Evolutionary conservation across 306 rosid genomes (phyloP).

Genomic region (Fagus crenata): DNA sequence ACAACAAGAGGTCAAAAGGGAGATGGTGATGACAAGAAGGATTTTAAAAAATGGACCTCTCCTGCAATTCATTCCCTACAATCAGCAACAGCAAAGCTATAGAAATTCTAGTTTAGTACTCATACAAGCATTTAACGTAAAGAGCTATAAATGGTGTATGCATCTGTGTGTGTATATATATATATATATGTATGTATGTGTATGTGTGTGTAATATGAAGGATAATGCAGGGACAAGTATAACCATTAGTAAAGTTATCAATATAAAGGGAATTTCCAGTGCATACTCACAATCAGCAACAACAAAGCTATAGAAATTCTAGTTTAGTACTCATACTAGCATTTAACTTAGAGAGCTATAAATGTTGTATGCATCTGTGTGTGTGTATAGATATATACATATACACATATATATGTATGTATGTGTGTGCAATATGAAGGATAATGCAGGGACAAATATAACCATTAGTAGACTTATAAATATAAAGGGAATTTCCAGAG

Average conservation of each 20-base stretch:
- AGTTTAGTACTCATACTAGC: too few species aligned
- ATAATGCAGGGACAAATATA: neutral
- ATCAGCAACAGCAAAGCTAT: slow-evolving; percentile 28
- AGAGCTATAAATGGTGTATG: neutral
- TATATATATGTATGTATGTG: neutral
- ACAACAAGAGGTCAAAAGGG: slow-evolving; percentile 66
- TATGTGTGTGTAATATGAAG: neutral
- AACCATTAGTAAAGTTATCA: neutral
- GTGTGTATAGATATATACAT: neutral
- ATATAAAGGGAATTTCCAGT: neutral
- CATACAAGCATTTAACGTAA: neutral
- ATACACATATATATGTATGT: neutral
- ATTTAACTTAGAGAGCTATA: neutral
- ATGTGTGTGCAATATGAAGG: neutral
- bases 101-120: neutral
- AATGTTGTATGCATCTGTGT: neutral
- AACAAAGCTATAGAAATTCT: neutral
- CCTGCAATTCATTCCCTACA: slow-evolving; percentile 47
- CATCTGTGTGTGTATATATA: neutral
- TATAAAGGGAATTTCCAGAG: neutral
- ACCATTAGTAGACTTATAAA: neutral
- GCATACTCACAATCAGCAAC: slow-evolving; percentile 55
- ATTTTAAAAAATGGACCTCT: slow-evolving; percentile 54
- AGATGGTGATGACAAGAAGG: slow-evolving; percentile 48
- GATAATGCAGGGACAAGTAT: neutral